Percentiles rank a stretch among this genome's conserved stretches.
These are phyloP conservation scores for Phytophthora constricta DNA, from an alignment of 352 stramenopile species.

Conservation along the genomic window DNA sequence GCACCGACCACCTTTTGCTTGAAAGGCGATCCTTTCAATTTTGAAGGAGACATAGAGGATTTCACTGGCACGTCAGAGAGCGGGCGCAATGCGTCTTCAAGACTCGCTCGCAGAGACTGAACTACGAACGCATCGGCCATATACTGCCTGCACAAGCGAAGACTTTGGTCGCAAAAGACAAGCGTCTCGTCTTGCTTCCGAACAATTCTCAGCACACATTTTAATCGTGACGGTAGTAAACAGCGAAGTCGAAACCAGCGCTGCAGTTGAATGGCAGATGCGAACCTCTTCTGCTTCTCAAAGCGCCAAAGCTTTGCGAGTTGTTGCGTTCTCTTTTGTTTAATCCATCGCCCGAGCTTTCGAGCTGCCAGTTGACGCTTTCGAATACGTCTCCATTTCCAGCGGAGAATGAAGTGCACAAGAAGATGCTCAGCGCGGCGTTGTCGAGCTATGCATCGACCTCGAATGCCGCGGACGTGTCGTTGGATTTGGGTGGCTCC, in stretches of 20 bases:
- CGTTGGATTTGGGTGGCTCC: conserved; percentile 49
- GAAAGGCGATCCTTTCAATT: conserved; percentile 12
- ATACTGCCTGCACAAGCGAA: conserved; percentile 51
- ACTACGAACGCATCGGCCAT: conserved; percentile 45
- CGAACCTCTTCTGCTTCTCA: conserved; percentile 32
- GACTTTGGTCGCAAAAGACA: conserved; percentile 45
- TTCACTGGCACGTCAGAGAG: conserved; percentile 19
- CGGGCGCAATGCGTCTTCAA: conserved; percentile 30
- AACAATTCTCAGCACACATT: conserved; percentile 13
- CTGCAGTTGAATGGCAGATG: conserved; percentile 37
- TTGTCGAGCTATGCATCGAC: conserved; percentile 24
- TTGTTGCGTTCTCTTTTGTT: conserved; percentile 39
- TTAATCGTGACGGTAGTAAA: conserved; percentile 32
- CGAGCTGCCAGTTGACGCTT: conserved; percentile 27
- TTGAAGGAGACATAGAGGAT: conserved; percentile 18
- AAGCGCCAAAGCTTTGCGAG: conserved; percentile 44
- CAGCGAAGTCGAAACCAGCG: conserved; percentile 35
- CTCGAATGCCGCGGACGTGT: conserved; percentile 35
- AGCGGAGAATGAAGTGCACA: conserved; percentile 32
- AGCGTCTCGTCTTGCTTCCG: conserved; percentile 39
- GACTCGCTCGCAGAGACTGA: conserved; percentile 30
- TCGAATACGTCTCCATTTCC: conserved; percentile 43
- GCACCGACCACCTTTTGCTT: conserved; percentile 15
- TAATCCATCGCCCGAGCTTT: conserved; percentile 50
- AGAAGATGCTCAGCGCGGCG: conserved; percentile 40